Base-by-base conservation (phyloP, 768 basidiomycete species). In the Amanita molliuscula region DNA sequence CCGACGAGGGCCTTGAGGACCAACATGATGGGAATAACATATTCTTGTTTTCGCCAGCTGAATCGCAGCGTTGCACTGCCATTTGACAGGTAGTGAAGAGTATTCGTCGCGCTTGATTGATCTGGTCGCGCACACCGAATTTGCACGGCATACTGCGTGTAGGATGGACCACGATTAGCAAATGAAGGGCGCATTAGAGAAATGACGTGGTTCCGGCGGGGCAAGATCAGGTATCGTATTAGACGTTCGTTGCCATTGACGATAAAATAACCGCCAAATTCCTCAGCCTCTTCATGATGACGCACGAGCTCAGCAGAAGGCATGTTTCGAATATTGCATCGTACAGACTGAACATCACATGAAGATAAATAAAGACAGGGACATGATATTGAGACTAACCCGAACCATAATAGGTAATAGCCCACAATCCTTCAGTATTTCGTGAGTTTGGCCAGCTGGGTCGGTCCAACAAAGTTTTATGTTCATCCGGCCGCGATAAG, bases 221-320 rank as follows among this genome's bases (percentile, higher is more conserved):
- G 95, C 34, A 99, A 77, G 60, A 98, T 93, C 62, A 98, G 82
- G 69, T 93, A 97, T 55, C 96, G 91, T 57, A 99, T 94, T 54
- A 99, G 80, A 69, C 93, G 91, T 69, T 99, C 96, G 67, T 97
- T 98, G 54, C 96, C 96, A 65, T 99, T 99, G 66, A 99, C 82
- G 62, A 99, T 79, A 62, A 99, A 99, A 68, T 99, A 98, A 25
- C 95, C 96, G 47, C 96, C 96, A 61, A 97, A 97, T 65, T 98
- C 96, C 68, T 96, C 92, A 1, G 96, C 84, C 60, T 99, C 96
- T 74, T 99, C 96, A 62, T 95, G 87, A 54, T 84, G 84, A 50
- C 73, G 70, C 50, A 98, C 91, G 40, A 99, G 82, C 41, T 91
- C 85, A 7, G 85, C 77, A 7, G 95, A 88, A 2, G 91, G 79